Conservation (phyloP, 192 early-diverging fungal genomes). For the Helicostylum pulchrum region DNA sequence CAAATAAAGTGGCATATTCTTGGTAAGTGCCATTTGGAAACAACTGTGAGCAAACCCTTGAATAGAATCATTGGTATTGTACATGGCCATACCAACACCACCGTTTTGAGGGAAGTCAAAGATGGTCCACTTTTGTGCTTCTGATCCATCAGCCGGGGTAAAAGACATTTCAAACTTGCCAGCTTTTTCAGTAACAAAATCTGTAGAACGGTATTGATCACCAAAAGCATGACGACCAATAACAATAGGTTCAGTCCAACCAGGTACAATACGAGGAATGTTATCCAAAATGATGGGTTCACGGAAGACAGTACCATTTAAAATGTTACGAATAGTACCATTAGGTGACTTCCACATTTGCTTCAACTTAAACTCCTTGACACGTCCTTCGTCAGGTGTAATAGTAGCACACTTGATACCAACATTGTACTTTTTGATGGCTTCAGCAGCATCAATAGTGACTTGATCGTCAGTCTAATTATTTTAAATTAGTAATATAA, state of each 20-base stretch:
- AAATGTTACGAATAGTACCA: slow-evolving; percentile 92
- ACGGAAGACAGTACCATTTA: slow-evolving; percentile 96
- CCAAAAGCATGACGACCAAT: slow-evolving; percentile 95
- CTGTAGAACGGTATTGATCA: slow-evolving; percentile 96
- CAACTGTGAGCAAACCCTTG: slow-evolving; percentile 89
- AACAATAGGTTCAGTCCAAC: slow-evolving; percentile 91
- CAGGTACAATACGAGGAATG: slow-evolving; percentile 88
- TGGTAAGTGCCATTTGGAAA: slow-evolving; percentile 89
- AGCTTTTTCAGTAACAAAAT: slow-evolving; percentile 84
- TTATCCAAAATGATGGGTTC: slow-evolving; percentile 94
- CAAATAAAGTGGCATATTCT: slow-evolving; percentile 95
- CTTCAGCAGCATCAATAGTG: slow-evolving; percentile 91
- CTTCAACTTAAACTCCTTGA: slow-evolving; percentile 92
- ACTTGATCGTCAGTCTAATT: slow-evolving; percentile 63
- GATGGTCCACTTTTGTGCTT: slow-evolving; percentile 60
- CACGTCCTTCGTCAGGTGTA: slow-evolving; percentile 94
- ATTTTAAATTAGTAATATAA: not conserved
- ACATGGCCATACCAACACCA: slow-evolving; percentile 96
- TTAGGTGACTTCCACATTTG: slow-evolving; percentile 98
- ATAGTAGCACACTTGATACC: slow-evolving; percentile 99
- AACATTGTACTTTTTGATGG: slow-evolving; percentile 95
- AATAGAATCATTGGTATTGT: slow-evolving; percentile 90
- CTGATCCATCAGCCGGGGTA: slow-evolving; percentile 64
- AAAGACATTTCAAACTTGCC: slow-evolving; percentile 85
- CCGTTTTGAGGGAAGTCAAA: slow-evolving; percentile 74